A percentile compares a stretch with the other conserved stretches of the same genome.
Evolutionary conservation across 2,329 filamentous ascomycete species (phyloP).

Genomic region (Aspergillus niger): DNA sequence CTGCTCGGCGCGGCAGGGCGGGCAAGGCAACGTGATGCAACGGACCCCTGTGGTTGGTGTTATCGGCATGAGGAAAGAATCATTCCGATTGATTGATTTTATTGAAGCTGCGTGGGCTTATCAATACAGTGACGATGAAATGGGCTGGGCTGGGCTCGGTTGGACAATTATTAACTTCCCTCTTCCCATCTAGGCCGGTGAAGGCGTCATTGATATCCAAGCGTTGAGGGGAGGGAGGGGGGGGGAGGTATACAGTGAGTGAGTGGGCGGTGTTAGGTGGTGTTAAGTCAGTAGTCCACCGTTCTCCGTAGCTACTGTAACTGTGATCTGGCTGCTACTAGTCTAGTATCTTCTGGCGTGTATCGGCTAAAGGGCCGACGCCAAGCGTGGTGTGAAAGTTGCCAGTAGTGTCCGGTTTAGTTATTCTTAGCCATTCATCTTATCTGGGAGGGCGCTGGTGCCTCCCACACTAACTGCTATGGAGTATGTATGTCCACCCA

Average conservation of each 20-base stretch:
- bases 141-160: not conserved
- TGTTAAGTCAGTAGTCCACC: too few species aligned
- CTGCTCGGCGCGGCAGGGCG: not conserved
- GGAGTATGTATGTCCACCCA: not conserved
- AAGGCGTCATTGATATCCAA: not conserved
- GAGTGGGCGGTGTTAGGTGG: too few species aligned
- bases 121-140: not conserved
- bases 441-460: not conserved
- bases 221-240: not conserved
- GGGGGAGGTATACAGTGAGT: not conserved
- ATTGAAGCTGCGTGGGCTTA: not conserved
- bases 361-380: not conserved
- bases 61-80: slow-evolving; percentile 1
- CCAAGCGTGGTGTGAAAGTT: not conserved
- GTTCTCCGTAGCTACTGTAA: too few species aligned
- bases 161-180: not conserved
- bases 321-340: too few species aligned
- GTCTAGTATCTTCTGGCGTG: not conserved
- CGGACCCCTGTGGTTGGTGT: slow-evolving; percentile 35
- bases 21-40: slow-evolving; percentile 31
- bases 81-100: slow-evolving; percentile 7
- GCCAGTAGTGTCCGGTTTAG: not conserved
- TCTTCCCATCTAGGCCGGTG: not conserved
- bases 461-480: not conserved
- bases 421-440: slow-evolving; percentile 2